Evolutionary conservation across 768 basidiomycete species (phyloP).

Genomic region (Hydnum rufescens): DNA sequence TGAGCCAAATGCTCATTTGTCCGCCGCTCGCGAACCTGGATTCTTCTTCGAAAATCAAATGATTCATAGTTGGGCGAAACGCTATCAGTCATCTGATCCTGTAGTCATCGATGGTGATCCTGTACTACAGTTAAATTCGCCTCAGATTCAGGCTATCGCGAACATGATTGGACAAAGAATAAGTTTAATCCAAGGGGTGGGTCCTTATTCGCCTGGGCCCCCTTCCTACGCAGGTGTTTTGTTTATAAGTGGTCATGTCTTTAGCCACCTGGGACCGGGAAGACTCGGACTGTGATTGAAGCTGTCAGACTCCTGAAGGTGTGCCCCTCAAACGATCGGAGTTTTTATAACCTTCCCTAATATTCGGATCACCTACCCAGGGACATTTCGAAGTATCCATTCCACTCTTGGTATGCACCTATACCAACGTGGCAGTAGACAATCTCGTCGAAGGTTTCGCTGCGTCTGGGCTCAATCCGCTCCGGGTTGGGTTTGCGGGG

Average conservation of each 20-base stretch:
- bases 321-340: too few species aligned
- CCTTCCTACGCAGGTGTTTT: too few species aligned
- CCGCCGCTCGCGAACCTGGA: slow-evolving; percentile 25
- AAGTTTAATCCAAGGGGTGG: slow-evolving; percentile 72
- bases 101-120: slow-evolving; percentile 65
- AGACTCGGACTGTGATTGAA: slow-evolving; percentile 84
- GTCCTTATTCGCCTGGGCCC: slow-evolving; percentile 14
- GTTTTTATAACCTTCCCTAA: too few species aligned
- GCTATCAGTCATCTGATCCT: slow-evolving; percentile 41
- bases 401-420: slow-evolving; percentile 80
- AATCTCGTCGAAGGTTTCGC: slow-evolving; percentile 65
- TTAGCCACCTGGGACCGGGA: slow-evolving; percentile 82
- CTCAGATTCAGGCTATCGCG: slow-evolving; percentile 69
- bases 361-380: slow-evolving; percentile 22
- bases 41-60: slow-evolving; percentile 51
- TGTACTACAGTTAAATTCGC: slow-evolving; percentile 42
- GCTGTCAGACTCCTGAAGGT: slow-evolving; percentile 64
- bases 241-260: neutral
- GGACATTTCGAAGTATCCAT: slow-evolving; percentile 61
- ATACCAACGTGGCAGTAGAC: slow-evolving; percentile 85
- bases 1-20: slow-evolving; percentile 21
- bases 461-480: slow-evolving; percentile 38
- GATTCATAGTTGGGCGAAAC: slow-evolving; percentile 62
- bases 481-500: slow-evolving; percentile 52
- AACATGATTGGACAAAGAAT: slow-evolving; percentile 65